These are phyloP conservation scores for Hyaloscypha finlandica DNA, from an alignment of 495 filamentous ascomycete genomes.

Conservation along the genomic window DNA sequence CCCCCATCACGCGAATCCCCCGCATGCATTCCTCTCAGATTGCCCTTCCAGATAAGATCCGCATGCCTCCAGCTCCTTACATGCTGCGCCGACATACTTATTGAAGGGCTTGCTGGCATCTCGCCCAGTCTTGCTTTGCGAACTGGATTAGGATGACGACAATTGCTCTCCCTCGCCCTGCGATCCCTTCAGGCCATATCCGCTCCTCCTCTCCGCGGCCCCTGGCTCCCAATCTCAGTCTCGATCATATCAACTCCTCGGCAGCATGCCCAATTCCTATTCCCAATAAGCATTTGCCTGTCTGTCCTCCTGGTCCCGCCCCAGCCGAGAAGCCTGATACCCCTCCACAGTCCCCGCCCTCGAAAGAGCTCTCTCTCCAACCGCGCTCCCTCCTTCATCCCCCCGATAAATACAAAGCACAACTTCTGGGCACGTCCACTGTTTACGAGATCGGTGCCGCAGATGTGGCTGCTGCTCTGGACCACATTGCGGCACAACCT, in stretches of 20 bases:
- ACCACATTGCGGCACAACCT: slow-evolving; percentile 72
- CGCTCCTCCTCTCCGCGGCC: slow-evolving; percentile 49
- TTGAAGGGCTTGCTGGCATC: slow-evolving; percentile 1
- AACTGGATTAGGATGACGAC: slow-evolving; percentile 45
- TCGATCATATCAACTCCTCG: slow-evolving; percentile 48
- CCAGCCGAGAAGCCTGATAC: slow-evolving; percentile 61
- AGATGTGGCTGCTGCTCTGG: slow-evolving; percentile 68
- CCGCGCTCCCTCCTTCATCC: slow-evolving; percentile 74
- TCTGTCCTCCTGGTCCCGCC: slow-evolving; percentile 76
- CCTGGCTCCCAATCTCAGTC: slow-evolving; percentile 49
- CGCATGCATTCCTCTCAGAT: slow-evolving; percentile 3
- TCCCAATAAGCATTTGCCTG: slow-evolving; percentile 88
- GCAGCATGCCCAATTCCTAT: slow-evolving; percentile 56
- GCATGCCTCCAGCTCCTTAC: slow-evolving; percentile 3
- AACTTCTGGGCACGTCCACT: slow-evolving; percentile 57
- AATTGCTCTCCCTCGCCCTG: slow-evolving; percentile 53
- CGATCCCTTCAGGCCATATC: slow-evolving; percentile 43
- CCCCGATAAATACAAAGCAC: slow-evolving; percentile 58
- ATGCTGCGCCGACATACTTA: slow-evolving; percentile 11
- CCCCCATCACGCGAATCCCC: not conserved
- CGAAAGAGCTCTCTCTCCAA: slow-evolving; percentile 50
- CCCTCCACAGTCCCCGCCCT: slow-evolving; percentile 66
- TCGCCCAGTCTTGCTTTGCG: not conserved
- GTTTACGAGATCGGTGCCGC: slow-evolving; percentile 73
- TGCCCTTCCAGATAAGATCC: not conserved